Evolutionary conservation across 768 basidiomycete genomes (phyloP), one percentile per base, ranked within the genome.

Genomic region (Nidula microcarpa): DNA sequence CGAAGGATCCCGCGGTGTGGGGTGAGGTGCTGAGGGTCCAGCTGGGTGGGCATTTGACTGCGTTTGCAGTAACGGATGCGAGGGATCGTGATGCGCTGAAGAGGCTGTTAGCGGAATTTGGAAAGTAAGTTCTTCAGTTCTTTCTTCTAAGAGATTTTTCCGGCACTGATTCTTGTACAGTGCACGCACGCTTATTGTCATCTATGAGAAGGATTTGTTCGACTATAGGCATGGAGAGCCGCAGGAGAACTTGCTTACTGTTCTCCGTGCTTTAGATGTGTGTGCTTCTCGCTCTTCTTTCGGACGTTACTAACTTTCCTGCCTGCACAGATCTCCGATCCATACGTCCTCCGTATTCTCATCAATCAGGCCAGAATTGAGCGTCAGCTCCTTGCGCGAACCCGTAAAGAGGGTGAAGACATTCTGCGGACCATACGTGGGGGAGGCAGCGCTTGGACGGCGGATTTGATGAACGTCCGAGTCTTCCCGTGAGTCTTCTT

Each of bases 181-280:
- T 57, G 52, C 41, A 7, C 65, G 78, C 18, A 71, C 66, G 18
- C 69, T 68, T 5, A 82, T 94, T 55, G 76, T 90, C 58, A 83
- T 88, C 50, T 77, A 81, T 18, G 76, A 81, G 53, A 84, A 77
- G 37, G 93, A 95, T 61, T 58, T 90, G 39, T 98, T 97, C 64
- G 91, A 97, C 62, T 95, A 81, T 60, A 75, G 76, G 36, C 54
- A 59, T 1, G 94, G 94, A 30, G 93, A 96, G 62, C 86, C 89
- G 9, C 77, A 80, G 2, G 62, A 63, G 16, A 54, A 78, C 17
- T 77, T 86, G 49, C 72, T 83, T 3, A 98, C 95, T 5, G 80
- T 95, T 23, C 75, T 96, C 23, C 86, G 93, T 23, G 87, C 87
- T 14, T 78, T 98, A 6, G 84, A 89, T 30, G 96, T 94, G 56